Evolutionary conservation across 768 basidiomycete species (phyloP), one percentile per base, ranked within the genome.

Genomic region (Galerina sulciceps): DNA sequence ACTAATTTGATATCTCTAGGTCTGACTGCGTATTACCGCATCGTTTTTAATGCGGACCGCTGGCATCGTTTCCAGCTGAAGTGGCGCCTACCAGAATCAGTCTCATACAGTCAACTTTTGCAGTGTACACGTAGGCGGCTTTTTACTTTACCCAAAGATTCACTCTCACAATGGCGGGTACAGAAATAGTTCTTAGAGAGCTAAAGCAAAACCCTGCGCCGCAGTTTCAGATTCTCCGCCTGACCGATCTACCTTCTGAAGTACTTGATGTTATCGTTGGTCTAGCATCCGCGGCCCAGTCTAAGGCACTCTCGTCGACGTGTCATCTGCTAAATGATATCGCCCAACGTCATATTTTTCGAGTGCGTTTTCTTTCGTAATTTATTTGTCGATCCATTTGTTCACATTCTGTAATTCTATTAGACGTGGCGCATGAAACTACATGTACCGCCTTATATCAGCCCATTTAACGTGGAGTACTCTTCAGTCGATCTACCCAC

Each of bases 1-100:
- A 34, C 6, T 42, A 40, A 43, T 22, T 49, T 20, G 55, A 35
- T 23, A 20, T 44, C 10, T 18, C 15, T 22, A 49, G 34, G 14
- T 18, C 41, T 31, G 54, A 56, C 22, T 23, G 44, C 36, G 31
- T 58, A 60, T 37, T 50, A 48, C 26, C 26, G 26, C 41, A 44
- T 60, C 44, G 51, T 43, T 11, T 57, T 60, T 52, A 56, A 62
- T 43, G 22, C 56, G n/a, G 63, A 62, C 17, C 63, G 60, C 14
- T 69, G 67, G 67, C 47, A 48, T 34, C 65, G 65, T n/a, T 69
- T 69, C 52, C 57, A 60, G 41, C 43, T 51, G 14, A 69, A 67
- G 44, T 67, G 65, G 64, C 62, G 64, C n/a, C 45, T 69, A 45
- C 65, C 67, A 17, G 62, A 65, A 36, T 54, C 57, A 4, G 57